Evolutionary conservation across 2,329 filamentous ascomycete genomes (phyloP), one percentile per base, ranked within the genome.

Genomic region (Penicillium sp.): DNA sequence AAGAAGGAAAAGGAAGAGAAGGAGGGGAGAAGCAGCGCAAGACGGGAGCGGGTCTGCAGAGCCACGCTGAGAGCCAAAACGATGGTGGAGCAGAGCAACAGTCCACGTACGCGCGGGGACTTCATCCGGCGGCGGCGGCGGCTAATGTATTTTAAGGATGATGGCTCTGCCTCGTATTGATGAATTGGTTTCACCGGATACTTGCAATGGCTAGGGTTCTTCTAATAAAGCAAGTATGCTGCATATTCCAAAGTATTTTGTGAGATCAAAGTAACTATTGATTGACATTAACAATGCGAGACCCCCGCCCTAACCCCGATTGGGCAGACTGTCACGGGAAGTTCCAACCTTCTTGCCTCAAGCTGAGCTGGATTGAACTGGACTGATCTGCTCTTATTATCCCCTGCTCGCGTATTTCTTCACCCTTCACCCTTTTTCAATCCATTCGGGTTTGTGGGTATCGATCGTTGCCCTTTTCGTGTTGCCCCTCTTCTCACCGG

Each of bases 31-130:
- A 76, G 55, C 53, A 74, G 70, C 51, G 73, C 66, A 54, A 81
- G 71, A 60, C 73, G 77, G 61, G 70, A 68, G 55, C 65, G 66
- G 62, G 66, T 64, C 64, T 70, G 71, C 39, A 77, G 62, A 55
- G 78, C 59, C 52, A 75, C 64, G 61, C 67, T 70, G 60, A 74
- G 60, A 48, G 76, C 76, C 72, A 81, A 75, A 60, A 77, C 74
- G 61, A 75, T 60, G 63, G 70, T 71, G 67, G 70, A 72, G 67
- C 60, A 67, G 60, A 72, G 39, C 16, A 73, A 55, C 63, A 71
- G 61, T 60, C 64, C 56, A 47, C 63, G 42, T 45, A 45, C 14
- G 39, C 39, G 39, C 23, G 39, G 39, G 23, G 39, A 13, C 14
- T 26, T 43, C 39, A 43, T 43, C 16, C 37, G 19, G 60, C 49